Evolutionary conservation across 2,329 filamentous ascomycete species (phyloP).

Genomic region (Chaetomiaceae sp.): DNA sequence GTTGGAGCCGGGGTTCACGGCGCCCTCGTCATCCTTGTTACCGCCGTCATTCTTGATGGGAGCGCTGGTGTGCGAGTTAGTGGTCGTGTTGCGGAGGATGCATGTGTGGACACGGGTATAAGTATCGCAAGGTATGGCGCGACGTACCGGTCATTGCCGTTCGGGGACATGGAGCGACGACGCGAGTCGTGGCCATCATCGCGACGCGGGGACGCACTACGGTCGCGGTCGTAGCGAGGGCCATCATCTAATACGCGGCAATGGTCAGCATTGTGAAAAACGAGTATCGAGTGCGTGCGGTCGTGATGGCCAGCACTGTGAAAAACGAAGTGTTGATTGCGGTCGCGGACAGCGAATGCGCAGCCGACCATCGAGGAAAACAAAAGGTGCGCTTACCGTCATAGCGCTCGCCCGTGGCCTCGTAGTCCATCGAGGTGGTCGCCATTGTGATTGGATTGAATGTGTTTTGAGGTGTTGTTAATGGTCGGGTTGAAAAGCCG

Average conservation of each 20-base stretch:
- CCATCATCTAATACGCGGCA: conserved; percentile 47
- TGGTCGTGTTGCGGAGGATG: too few species aligned
- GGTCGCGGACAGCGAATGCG: conserved; percentile 4
- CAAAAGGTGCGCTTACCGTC: conserved; percentile 47
- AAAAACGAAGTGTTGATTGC: not conserved
- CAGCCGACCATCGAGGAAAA: not conserved
- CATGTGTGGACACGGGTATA: too few species aligned
- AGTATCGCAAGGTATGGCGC: too few species aligned
- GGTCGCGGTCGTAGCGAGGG: conserved; percentile 61
- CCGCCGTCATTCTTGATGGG: conserved; percentile 50
- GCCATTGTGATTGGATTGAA: conserved; percentile 43
- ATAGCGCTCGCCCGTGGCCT: conserved; percentile 62
- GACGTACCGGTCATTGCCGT: conserved; percentile 48
- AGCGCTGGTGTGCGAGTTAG: conserved; percentile 22
- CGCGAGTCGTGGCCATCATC: conserved; percentile 56
- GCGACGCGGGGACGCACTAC: conserved; percentile 62
- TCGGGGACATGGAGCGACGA: conserved; percentile 60
- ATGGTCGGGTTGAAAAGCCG: too few species aligned
- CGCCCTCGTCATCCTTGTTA: conserved; percentile 66
- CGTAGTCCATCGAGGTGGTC: conserved; percentile 65
- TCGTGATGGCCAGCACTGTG: too few species aligned
- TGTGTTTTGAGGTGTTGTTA: conserved; percentile 5
- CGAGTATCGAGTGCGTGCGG: not conserved
- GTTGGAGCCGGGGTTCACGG: conserved; percentile 91
- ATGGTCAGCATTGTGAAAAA: conserved; percentile 14